These are phyloP conservation scores for Alternaria longipes DNA, from an alignment of 2,329 filamentous ascomycete species.

Conservation along the genomic window DNA sequence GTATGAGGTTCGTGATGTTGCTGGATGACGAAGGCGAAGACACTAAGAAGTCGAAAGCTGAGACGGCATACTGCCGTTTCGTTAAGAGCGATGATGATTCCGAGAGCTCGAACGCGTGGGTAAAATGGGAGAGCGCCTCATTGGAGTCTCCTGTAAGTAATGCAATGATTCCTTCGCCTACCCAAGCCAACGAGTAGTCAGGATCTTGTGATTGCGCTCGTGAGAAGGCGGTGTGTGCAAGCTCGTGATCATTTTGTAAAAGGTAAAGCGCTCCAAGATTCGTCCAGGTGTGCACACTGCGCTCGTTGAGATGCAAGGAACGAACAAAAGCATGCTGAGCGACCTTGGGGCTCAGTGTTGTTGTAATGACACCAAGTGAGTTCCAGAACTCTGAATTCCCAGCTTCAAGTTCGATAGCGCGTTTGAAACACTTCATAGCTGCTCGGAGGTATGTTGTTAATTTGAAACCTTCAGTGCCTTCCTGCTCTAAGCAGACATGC, in stretches of 20 bases:
- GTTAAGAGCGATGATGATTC: slow-evolving; percentile 77
- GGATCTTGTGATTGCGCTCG: slow-evolving; percentile 93
- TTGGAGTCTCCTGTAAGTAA: slow-evolving; percentile 75
- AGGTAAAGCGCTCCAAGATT: slow-evolving; percentile 90
- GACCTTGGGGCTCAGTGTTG: slow-evolving; percentile 82
- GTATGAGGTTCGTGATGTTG: slow-evolving; percentile 72
- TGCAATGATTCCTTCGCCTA: slow-evolving; percentile 89
- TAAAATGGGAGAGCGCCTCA: slow-evolving; percentile 86
- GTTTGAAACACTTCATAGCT: slow-evolving; percentile 89
- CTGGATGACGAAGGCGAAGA: slow-evolving; percentile 61
- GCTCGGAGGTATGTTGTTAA: slow-evolving; percentile 79
- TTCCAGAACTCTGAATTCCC: slow-evolving; percentile 98
- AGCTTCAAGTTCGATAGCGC: slow-evolving; percentile 92
- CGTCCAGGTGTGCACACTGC: slow-evolving; percentile 85
- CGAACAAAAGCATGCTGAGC: slow-evolving; percentile 93
- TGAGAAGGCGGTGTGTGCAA: slow-evolving; percentile 92
- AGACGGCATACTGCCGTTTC: slow-evolving; percentile 80
- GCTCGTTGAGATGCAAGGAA: slow-evolving; percentile 90
- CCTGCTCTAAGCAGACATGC: slow-evolving; percentile 69
- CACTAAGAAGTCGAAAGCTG: slow-evolving; percentile 83
- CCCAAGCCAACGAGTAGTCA: slow-evolving; percentile 91
- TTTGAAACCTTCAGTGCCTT: slow-evolving; percentile 29
- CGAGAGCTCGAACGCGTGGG: slow-evolving; percentile 92
- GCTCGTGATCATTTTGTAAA: slow-evolving; percentile 79
- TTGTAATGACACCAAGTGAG: slow-evolving; percentile 88